A percentile compares a stretch with the other conserved stretches of the same genome.
These are phyloP conservation scores for Peltaster fructicola DNA, from an alignment of 2,329 filamentous ascomycete genomes.

Conservation along the genomic window DNA sequence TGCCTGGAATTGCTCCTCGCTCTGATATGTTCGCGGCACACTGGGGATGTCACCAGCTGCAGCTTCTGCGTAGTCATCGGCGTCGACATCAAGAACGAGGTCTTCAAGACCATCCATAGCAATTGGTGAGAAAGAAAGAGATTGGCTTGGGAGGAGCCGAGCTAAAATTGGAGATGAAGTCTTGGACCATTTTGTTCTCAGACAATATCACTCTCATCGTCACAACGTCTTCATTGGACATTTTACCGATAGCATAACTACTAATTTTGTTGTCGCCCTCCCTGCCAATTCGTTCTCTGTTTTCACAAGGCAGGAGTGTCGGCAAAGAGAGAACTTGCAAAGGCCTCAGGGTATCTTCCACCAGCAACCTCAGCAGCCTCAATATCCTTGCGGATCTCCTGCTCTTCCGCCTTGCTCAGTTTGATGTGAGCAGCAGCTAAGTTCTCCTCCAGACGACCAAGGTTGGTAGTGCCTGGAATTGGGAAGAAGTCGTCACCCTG, in stretches of 20 bases:
- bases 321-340: conserved; percentile 19
- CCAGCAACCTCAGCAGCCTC: conserved; percentile 20
- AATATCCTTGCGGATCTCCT: conserved; percentile 20
- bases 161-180: too few species aligned
- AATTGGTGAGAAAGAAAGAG: too few species aligned
- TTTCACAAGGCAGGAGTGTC: conserved; percentile 22
- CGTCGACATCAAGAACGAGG: conserved; percentile 16
- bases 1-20: conserved; percentile 15
- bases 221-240: too few species aligned
- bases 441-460: conserved; percentile 30
- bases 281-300: too few species aligned
- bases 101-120: too few species aligned
- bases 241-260: too few species aligned
- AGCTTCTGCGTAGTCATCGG: conserved; percentile 17
- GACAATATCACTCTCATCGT: too few species aligned
- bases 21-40: conserved; percentile 16
- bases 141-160: too few species aligned
- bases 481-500: conserved; percentile 42
- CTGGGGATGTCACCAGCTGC: conserved; percentile 10
- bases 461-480: conserved; percentile 32
- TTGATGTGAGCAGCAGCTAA: conserved; percentile 19
- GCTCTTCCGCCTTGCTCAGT: conserved; percentile 20
- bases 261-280: too few species aligned
- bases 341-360: conserved; percentile 22
- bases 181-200: too few species aligned